Evolutionary conservation across 2,329 filamentous ascomycete species (phyloP).

Genomic region (Nakataea oryzae): DNA sequence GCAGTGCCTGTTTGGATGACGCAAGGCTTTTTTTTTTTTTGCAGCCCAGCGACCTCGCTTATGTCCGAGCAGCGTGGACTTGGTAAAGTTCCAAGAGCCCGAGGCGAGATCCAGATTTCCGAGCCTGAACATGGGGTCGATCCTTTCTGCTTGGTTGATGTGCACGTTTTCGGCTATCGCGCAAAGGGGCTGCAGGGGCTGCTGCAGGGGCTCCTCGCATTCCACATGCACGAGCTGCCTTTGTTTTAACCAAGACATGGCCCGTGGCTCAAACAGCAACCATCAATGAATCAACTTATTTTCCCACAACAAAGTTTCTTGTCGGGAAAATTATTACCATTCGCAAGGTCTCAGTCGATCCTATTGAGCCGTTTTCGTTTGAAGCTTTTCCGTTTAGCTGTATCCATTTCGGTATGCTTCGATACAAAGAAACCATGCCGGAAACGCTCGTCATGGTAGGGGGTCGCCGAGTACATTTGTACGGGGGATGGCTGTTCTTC

Average conservation of each 20-base stretch:
- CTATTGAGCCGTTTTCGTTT: not conserved
- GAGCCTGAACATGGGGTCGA: too few relatives aligned
- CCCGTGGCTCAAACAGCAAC: not conserved
- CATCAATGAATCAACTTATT: not conserved
- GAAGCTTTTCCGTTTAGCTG: not conserved
- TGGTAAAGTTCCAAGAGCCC: not conserved
- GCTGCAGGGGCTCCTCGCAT: not conserved
- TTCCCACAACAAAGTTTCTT: not conserved
- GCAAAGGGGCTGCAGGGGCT: too few relatives aligned
- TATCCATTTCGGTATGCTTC: not conserved
- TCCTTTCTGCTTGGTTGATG: too few relatives aligned
- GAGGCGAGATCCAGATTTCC: not conserved
- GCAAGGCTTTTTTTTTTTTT: not conserved
- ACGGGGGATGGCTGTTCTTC: not conserved
- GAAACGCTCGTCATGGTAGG: not conserved
- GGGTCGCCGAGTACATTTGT: not conserved
- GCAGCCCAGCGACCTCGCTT: not conserved
- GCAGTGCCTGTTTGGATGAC: not conserved
- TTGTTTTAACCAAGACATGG: not conserved
- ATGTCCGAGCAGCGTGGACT: not conserved
- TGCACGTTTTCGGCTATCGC: not conserved
- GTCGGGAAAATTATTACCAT: not conserved
- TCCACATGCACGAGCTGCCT: not conserved
- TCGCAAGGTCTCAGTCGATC: not conserved
- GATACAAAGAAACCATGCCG: constrained; percentile 1